Base-by-base conservation (phyloP, 2,329 filamentous ascomycete genomes). In the Cytospora paraplurivora region DNA sequence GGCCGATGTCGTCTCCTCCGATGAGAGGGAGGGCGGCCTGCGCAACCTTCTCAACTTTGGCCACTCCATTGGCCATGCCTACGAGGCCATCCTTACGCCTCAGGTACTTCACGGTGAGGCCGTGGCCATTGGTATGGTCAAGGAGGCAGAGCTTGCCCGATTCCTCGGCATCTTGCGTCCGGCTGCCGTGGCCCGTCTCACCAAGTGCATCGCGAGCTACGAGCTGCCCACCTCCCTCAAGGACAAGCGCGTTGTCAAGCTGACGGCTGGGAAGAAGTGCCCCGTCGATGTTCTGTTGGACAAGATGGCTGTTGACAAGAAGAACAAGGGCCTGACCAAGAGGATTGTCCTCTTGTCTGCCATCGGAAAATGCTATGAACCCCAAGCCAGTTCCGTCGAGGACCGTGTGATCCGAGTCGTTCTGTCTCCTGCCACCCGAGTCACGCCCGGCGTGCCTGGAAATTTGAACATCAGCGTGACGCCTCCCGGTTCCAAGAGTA, bases 231-330 rank as follows among this genome's bases (percentile, higher is more conserved):
- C 90, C 4, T 93, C 92, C 0, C 76, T 97, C 10, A 84, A 89
- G 41, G 93, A 99, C 77, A 91, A 93, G 74, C 87, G 88, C 35
- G 88, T 99, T 51, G 84, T 89, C 51, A 91, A 89, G 71, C 79
- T 95, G 66, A 93, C 92, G 5, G 93, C 92, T 1, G 91, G 90
- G 59, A 97, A 96, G 77, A 83, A 86, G 68, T 99, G 95, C 74
- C 89, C 91, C 0, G 91, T 97, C 2, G 91, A 97, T 69, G 85
- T 90, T 41, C 78, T 99, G 58, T 83, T 99, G 62, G 84, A 89
- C 68, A 96, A 96, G 74, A 99, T 99, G 95, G 93, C 90, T 0
- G 90, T 99, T 10, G 95, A 99, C 78, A 99, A 99, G 84, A 99
- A 99, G 82, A 99, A 99, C 69, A 91, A 96, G 52, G 95, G 95